Percentiles rank a stretch among this genome's conserved stretches.
These are phyloP conservation scores for Podaxis sp. DNA, from an alignment of 768 basidiomycete genomes.

Conservation along the genomic window DNA sequence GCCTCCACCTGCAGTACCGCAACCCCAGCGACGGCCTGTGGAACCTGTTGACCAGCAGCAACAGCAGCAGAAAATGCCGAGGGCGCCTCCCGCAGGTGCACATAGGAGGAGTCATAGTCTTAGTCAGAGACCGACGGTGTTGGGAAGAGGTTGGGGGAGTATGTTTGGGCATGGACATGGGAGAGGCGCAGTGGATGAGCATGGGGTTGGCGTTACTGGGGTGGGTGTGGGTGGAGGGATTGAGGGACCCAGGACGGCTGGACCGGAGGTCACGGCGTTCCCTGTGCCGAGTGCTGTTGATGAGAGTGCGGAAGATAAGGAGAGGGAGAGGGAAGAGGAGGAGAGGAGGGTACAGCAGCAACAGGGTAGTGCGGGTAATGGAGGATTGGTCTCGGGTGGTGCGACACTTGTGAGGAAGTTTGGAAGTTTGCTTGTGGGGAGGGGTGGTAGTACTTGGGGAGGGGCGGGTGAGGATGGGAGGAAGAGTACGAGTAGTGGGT, in stretches of 20 bases:
- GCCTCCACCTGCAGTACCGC: slow-evolving; percentile 6
- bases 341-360: slow-evolving; percentile 19
- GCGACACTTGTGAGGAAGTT: slow-evolving; percentile 78
- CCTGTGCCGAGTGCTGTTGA: slow-evolving; percentile 35
- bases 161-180: slow-evolving; percentile 49
- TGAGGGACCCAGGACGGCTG: slow-evolving; percentile 58
- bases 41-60: slow-evolving; percentile 28
- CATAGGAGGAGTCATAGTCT: slow-evolving; percentile 84
- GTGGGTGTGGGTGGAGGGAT: slow-evolving; percentile 14
- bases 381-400: slow-evolving; percentile 44
- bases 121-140: slow-evolving; percentile 63
- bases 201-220: slow-evolving; percentile 26
- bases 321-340: slow-evolving; percentile 27
- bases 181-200: slow-evolving; percentile 38
- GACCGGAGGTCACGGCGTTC: slow-evolving; percentile 62
- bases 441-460: slow-evolving; percentile 27
- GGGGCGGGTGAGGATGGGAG: slow-evolving; percentile 27
- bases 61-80: slow-evolving; percentile 36
- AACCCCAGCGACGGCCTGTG: slow-evolving; percentile 25
- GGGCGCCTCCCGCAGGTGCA: slow-evolving; percentile 74
- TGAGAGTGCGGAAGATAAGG: slow-evolving; percentile 28
- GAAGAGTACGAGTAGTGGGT: slow-evolving; percentile 49
- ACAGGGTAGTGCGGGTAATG: slow-evolving; percentile 19
- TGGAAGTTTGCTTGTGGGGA: slow-evolving; percentile 61
- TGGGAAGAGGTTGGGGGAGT: slow-evolving; percentile 54